Evolutionary conservation across 2,329 filamentous ascomycete species (phyloP).

Genomic region (Monilinia laxa): DNA sequence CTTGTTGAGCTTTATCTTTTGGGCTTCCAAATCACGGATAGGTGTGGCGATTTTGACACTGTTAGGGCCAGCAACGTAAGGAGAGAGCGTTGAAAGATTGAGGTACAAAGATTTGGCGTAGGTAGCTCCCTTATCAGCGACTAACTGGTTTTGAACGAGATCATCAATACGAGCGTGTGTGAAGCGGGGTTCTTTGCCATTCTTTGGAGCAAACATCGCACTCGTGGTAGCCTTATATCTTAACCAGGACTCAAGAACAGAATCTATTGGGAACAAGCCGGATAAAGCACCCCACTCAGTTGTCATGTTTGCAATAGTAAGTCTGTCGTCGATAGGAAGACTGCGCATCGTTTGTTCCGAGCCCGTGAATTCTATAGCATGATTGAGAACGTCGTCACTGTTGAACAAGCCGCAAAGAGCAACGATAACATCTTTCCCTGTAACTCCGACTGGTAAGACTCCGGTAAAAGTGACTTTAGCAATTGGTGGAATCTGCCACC

Average conservation of each 20-base stretch:
- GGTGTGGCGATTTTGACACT: slow-evolving; percentile 86
- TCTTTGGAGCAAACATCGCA: slow-evolving; percentile 56
- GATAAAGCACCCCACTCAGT: slow-evolving; percentile 76
- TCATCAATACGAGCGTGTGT: slow-evolving; percentile 72
- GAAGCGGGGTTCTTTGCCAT: slow-evolving; percentile 57
- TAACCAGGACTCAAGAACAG: slow-evolving; percentile 69
- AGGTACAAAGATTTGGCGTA: slow-evolving; percentile 85
- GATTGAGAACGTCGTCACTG: slow-evolving; percentile 85
- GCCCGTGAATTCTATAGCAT: slow-evolving; percentile 84
- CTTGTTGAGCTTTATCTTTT: slow-evolving; percentile 77
- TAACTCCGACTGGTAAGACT: slow-evolving; percentile 72
- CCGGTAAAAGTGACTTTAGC: slow-evolving; percentile 78
- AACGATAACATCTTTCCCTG: slow-evolving; percentile 92
- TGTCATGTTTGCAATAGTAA: slow-evolving; percentile 79
- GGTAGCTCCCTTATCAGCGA: slow-evolving; percentile 71
- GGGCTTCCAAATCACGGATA: slow-evolving; percentile 66
- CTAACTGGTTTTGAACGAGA: slow-evolving; percentile 63
- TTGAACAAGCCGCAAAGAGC: slow-evolving; percentile 85
- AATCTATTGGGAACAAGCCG: slow-evolving; percentile 79
- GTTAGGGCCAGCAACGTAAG: slow-evolving; percentile 84
- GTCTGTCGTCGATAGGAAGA: slow-evolving; percentile 68
- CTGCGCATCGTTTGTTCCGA: slow-evolving; percentile 73
- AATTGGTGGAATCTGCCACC: slow-evolving; percentile 86
- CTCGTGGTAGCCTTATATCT: slow-evolving; percentile 71
- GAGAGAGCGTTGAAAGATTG: slow-evolving; percentile 78